These are phyloP conservation scores for Epichloe scottii DNA, from an alignment of 2,329 filamentous ascomycete species.

Conservation along the genomic window DNA sequence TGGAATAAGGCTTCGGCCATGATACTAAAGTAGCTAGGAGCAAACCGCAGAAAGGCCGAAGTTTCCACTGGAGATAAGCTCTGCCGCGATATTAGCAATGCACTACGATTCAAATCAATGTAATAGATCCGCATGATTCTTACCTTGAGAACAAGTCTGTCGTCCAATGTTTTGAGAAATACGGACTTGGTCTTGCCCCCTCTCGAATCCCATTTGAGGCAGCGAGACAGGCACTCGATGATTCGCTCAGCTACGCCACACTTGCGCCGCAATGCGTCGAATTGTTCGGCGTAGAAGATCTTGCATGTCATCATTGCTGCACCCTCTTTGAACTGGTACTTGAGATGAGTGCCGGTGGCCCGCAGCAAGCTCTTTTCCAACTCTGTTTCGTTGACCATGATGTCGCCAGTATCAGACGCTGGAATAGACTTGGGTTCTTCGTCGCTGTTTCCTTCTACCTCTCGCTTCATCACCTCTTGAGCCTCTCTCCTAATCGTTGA, in stretches of 20 bases:
- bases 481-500: conserved; percentile 47
- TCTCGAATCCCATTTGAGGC: conserved; percentile 95
- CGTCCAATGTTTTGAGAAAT: conserved; percentile 92
- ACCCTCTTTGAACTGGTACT: conserved; percentile 89
- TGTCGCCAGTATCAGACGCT: conserved; percentile 24
- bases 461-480: conserved; percentile 28
- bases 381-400: conserved; percentile 48
- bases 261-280: conserved; percentile 85
- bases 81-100: conserved; percentile 15
- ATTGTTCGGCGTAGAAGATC: conserved; percentile 96
- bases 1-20: conserved; percentile 96
- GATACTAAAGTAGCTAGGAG: conserved; percentile 92
- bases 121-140: conserved; percentile 1
- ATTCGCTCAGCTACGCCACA: conserved; percentile 90
- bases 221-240: conserved; percentile 86
- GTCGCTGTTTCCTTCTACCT: conserved; percentile 18
- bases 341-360: conserved; percentile 80
- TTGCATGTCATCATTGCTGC: conserved; percentile 95
- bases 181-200: conserved; percentile 96
- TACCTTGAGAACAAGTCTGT: conserved; percentile 78
- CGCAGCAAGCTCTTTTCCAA: conserved; percentile 78
- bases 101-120: neutral
- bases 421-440: conserved; percentile 19
- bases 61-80: conserved; percentile 89
- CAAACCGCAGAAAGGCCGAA: conserved; percentile 86